Base-by-base conservation (phyloP, 192 early-diverging fungal species). In the Mortierella hygrophila region DNA sequence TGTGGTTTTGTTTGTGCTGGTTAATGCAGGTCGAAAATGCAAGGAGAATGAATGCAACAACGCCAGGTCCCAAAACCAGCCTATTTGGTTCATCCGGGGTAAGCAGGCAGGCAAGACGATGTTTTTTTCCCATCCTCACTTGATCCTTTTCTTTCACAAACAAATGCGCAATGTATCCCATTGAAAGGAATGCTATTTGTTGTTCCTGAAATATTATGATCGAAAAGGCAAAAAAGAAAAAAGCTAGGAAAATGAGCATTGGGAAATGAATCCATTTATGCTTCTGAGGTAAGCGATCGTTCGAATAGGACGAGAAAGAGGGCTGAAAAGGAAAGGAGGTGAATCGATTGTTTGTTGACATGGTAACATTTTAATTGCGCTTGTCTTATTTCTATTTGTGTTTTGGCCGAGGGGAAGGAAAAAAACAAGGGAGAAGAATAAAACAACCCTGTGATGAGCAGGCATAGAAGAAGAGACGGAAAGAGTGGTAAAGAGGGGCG, bases 221-320 rank as follows among this genome's bases (percentile, higher is more conserved):
- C 60, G 60, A 32, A 65, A 9, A 9, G 44, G 44, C 11, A 46
- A 29, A 65, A 9, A 32, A 29, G 29, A 65, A 65, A 23, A n/a
- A 26, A 65, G 4, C 0, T 29, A 23, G 4, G 74, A 75, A 52
- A 40, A 54, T 35, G 32, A 75, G 32, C 21, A 74, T 32, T 6
- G 8, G 21, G 52, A 60, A 37, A 29, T 29, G 26, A 29, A 32
- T 65, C 60, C 26, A 65, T 29, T 65, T 65, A 65, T 65, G 60
- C 60, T 65, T 65, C 60, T 65, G 60, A 65, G 26, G 60, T 65
- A 65, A 65, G 60, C 60, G 60, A 65, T 65, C 11, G 49, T 52
- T 52, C 49, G 15, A 52, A 52, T 52, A 52, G 18, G 15, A 6
- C 18, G 15, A 52, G 47, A 49, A 18, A 49, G 47, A 49, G 29